A percentile compares a stretch with the other conserved stretches of the same genome.
Conservation (phyloP, 768 basidiomycete genomes). For the Sporobolomyces roseus region DNA sequence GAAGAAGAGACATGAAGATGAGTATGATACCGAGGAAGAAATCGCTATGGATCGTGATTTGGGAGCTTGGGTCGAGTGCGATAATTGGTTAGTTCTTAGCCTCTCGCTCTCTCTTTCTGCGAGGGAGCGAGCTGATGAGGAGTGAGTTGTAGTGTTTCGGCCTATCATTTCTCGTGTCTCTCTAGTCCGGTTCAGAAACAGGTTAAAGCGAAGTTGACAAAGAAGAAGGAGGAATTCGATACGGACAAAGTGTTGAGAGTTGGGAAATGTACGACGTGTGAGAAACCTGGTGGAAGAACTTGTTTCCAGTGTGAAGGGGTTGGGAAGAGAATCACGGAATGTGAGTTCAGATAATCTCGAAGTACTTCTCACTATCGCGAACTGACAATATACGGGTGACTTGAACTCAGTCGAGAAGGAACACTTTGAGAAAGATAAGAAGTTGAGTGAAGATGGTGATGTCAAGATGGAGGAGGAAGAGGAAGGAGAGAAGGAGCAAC, state of each 20-base stretch:
- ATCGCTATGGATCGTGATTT: not conserved
- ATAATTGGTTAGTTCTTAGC: constrained; percentile 19
- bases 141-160: constrained; percentile 29
- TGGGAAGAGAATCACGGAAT: constrained; percentile 21
- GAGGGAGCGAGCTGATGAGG: not conserved
- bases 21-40: constrained; percentile 21
- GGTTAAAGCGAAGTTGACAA: not conserved
- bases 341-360: no score
- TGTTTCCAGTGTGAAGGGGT: constrained; percentile 37
- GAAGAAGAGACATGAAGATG: constrained; percentile 26
- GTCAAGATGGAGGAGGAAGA: not conserved
- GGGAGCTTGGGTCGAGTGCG: constrained; percentile 43
- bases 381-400: no score
- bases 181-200: constrained; percentile 9
- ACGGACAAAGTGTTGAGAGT: constrained; percentile 15
- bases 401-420: constrained; percentile 15
- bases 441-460: not conserved
- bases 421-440: not conserved
- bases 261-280: constrained; percentile 38
- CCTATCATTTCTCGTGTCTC: constrained; percentile 36
- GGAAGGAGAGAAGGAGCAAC: not conserved
- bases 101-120: not conserved
- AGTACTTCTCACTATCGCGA: no score
- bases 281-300: constrained; percentile 26
- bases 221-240: constrained; percentile 36